Evolutionary conservation across 495 filamentous ascomycete genomes (phyloP).

Genomic region (Eremomyces bilateralis): DNA sequence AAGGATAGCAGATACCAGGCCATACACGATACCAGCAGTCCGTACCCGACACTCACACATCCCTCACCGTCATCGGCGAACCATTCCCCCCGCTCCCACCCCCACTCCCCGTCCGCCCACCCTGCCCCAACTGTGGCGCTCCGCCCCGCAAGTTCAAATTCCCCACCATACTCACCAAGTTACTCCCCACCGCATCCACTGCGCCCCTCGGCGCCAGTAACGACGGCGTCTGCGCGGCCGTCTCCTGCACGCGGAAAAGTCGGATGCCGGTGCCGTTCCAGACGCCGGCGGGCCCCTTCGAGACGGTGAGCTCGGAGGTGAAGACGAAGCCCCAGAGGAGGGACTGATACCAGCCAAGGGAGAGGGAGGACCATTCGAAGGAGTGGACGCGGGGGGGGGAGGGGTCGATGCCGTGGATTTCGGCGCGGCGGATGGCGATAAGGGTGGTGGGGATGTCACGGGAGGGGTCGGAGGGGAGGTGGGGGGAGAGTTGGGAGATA

Average conservation of each 20-base stretch:
- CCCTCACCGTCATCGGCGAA: constrained; percentile 8
- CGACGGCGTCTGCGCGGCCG: constrained; percentile 54
- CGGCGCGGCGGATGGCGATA: constrained; percentile 10
- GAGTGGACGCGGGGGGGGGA: constrained; percentile 59
- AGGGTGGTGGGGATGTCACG: constrained; percentile 13
- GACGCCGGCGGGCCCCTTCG: constrained; percentile 73
- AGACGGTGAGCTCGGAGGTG: constrained; percentile 66
- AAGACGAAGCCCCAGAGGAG: constrained; percentile 94
- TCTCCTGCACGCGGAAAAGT: constrained; percentile 78
- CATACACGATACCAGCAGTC: too few species aligned
- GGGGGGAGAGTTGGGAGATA: constrained; percentile 34
- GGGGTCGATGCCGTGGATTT: constrained; percentile 46
- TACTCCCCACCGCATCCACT: constrained; percentile 87
- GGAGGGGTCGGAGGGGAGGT: constrained; percentile 23
- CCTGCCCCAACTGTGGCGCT: constrained; percentile 2
- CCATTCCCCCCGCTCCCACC: constrained; percentile 7
- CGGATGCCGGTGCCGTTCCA: constrained; percentile 85
- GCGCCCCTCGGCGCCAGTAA: constrained; percentile 70
- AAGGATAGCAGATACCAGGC: too few species aligned
- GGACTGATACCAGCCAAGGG: constrained; percentile 90
- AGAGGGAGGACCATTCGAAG: constrained; percentile 87
- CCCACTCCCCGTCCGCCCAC: neutral
- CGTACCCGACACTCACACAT: constrained; percentile 9
- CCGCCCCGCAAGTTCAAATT: constrained; percentile 35
- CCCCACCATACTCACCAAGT: constrained; percentile 72